These are phyloP conservation scores for Chaetomium tenue DNA, from an alignment of 495 filamentous ascomycete genomes.

Conservation along the genomic window DNA sequence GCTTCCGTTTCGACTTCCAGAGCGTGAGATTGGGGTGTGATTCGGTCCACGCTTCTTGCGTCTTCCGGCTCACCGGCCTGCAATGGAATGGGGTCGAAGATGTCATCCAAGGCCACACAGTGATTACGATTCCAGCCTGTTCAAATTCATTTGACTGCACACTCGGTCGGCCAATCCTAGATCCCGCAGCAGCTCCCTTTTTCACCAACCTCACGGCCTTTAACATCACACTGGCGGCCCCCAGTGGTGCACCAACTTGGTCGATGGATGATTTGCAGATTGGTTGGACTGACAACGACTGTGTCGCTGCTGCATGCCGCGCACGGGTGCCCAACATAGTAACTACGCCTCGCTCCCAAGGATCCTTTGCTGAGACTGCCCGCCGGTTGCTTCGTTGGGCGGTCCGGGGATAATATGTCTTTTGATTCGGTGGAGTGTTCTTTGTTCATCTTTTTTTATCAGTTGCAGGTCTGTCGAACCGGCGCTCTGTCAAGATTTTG, in stretches of 20 bases:
- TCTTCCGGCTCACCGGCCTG: constrained; percentile 42
- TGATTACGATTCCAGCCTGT: constrained; percentile 39
- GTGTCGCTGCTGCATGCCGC: constrained; percentile 41
- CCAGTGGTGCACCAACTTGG: constrained; percentile 35
- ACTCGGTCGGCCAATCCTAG: constrained; percentile 36
- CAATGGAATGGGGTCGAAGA: constrained; percentile 32
- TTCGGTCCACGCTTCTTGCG: constrained; percentile 37
- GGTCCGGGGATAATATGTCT: constrained; percentile 12
- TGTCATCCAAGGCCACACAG: constrained; percentile 28
- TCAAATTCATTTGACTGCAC: constrained; percentile 32
- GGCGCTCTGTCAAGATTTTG: neutral
- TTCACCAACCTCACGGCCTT: constrained; percentile 44
- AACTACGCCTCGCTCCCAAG: neutral
- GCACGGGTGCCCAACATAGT: constrained; percentile 35
- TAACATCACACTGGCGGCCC: constrained; percentile 36
- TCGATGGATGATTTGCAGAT: constrained; percentile 47
- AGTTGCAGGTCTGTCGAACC: neutral
- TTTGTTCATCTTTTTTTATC: neutral
- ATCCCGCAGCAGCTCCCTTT: constrained; percentile 21
- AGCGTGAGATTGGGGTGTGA: constrained; percentile 43
- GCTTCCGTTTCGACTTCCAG: constrained; percentile 46
- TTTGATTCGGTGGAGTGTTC: too few relatives aligned
- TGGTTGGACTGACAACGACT: constrained; percentile 45
- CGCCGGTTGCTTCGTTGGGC: constrained; percentile 29
- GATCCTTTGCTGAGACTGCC: constrained; percentile 7